Percentiles rank a stretch among this genome's conserved stretches.
Evolutionary conservation across 225 moss, liverwort and hornwort species (phyloP).

Genomic region (Sphagnum contortum): DNA sequence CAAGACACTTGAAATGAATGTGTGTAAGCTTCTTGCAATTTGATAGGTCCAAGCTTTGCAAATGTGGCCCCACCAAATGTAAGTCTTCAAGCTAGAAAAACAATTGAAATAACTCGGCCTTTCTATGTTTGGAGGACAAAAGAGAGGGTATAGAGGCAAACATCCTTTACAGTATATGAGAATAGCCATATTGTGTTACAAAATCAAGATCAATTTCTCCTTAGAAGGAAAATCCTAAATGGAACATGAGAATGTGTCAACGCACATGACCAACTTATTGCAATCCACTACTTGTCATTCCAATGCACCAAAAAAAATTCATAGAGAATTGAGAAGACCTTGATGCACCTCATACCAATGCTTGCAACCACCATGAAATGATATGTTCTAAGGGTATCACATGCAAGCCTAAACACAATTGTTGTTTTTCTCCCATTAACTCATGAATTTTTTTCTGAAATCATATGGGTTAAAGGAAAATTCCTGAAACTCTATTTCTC

Average conservation of each 20-base stretch:
- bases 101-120: background rate
- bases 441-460: no score
- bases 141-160: background rate
- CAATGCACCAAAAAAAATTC: constrained; percentile 84
- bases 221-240: background rate
- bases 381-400: constrained; percentile 32
- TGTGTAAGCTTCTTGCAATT: constrained; percentile 84
- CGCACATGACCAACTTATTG: constrained; percentile 1
- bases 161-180: background rate
- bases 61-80: constrained; percentile 58
- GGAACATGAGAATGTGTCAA: no score
- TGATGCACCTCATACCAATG: constrained; percentile 78
- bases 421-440: no score
- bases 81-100: constrained; percentile 57
- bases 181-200: background rate
- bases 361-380: constrained; percentile 34
- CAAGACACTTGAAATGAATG: constrained; percentile 82
- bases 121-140: background rate
- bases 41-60: constrained; percentile 69
- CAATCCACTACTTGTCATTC: constrained; percentile 73
- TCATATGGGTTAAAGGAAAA: no score
- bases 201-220: background rate
- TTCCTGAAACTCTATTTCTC: no score
- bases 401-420: constrained; percentile 6
- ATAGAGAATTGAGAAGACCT: constrained; percentile 67